Evolutionary conservation across 1,284 basidiomycete genomes (phyloP).

Genomic region (Sporisorium graminicola): DNA sequence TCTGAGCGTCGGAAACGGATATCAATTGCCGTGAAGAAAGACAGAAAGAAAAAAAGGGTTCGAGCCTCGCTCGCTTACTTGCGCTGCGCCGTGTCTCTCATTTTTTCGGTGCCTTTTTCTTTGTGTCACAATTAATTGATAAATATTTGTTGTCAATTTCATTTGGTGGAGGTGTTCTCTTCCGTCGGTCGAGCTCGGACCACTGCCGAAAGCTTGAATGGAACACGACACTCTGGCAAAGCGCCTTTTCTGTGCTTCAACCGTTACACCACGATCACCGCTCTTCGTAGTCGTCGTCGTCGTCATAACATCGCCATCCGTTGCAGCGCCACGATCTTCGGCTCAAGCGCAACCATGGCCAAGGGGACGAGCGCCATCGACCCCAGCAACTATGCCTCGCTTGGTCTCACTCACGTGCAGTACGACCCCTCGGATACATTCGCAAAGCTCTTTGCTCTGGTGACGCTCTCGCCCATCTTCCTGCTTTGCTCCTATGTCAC

Average conservation of each 20-base stretch:
- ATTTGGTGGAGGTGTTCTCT: conserved; percentile 4
- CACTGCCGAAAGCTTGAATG: conserved; percentile 9
- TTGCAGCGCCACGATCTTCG: neutral
- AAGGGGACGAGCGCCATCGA: conserved; percentile 52
- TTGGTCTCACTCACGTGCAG: conserved; percentile 65
- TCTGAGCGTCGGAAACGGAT: neutral
- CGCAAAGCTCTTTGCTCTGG: conserved; percentile 56
- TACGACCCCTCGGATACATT: conserved; percentile 58
- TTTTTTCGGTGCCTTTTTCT: conserved; percentile 5
- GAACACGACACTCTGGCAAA: neutral
- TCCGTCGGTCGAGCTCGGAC: conserved; percentile 27
- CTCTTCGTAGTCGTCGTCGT: conserved; percentile 3
- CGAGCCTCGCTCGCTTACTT: conserved; percentile 8
- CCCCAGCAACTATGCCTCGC: conserved; percentile 54
- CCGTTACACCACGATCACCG: neutral
- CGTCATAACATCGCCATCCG: neutral
- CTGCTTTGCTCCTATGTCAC: conserved; percentile 77
- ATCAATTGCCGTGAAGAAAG: neutral
- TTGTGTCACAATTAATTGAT: conserved; percentile 14
- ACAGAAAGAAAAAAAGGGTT: neutral
- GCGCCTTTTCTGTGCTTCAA: neutral
- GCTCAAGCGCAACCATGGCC: conserved; percentile 12
- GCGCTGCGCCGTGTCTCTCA: neutral
- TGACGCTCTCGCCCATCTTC: conserved; percentile 66
- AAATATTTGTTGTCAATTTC: neutral